phyloP scores from a whole-genome alignment of 495 filamentous ascomycete species.

The Jackrogersella multiformis region DNA sequence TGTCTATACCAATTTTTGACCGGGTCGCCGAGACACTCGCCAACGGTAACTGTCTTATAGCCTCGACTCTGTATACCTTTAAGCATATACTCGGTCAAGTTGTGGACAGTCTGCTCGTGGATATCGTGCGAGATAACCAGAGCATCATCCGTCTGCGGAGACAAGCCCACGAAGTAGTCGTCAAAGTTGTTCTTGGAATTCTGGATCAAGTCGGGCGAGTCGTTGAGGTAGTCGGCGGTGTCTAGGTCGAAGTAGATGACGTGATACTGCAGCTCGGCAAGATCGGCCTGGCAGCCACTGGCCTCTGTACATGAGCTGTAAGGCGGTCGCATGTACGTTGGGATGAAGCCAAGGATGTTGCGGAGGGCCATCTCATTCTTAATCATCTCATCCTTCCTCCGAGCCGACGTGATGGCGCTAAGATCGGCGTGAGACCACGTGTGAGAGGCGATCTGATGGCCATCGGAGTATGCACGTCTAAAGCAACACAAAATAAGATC shows the following conservation, averaged over 20 bases:
- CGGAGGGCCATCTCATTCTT: conserved; percentile 75
- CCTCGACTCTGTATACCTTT: conserved; percentile 60
- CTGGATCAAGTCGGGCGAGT: conserved; percentile 63
- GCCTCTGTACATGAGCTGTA: conserved; percentile 66
- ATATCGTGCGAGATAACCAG: conserved; percentile 68
- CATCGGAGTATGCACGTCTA: conserved; percentile 67
- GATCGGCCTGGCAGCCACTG: conserved; percentile 57
- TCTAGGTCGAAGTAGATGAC: conserved; percentile 72
- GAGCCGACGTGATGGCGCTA: conserved; percentile 57
- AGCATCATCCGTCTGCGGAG: conserved; percentile 41
- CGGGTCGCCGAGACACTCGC: conserved; percentile 50
- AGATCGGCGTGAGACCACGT: conserved; percentile 77
- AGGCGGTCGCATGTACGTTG: conserved; percentile 81
- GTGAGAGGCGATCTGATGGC: conserved; percentile 78
- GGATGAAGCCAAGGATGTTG: conserved; percentile 73
- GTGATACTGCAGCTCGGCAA: conserved; percentile 69
- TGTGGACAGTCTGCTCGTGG: conserved; percentile 71
- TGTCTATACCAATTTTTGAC: conserved; percentile 56
- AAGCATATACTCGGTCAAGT: conserved; percentile 73
- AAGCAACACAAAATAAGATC: conserved; percentile 31
- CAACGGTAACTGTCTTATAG: conserved; percentile 57
- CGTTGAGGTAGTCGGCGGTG: conserved; percentile 71
- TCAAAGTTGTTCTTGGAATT: conserved; percentile 69
- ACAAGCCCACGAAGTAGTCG: conserved; percentile 41
- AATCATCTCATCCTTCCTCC: conserved; percentile 66